Base-by-base conservation (phyloP, 2,329 filamentous ascomycete species). In the Sphaerostilbella broomeana region DNA sequence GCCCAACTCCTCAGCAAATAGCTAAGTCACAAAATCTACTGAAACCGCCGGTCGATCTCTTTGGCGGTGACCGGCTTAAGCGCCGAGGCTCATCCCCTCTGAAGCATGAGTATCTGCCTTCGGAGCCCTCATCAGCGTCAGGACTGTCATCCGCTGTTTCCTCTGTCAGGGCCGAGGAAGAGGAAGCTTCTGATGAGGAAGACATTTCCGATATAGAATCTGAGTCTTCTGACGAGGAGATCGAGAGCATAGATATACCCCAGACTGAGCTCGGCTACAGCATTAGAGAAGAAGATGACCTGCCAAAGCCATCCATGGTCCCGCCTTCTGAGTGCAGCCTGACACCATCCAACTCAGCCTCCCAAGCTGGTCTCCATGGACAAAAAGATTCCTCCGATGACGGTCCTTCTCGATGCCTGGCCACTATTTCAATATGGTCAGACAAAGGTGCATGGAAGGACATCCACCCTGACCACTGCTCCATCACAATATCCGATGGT, bases 31-130 rank as follows among this genome's bases (percentile, higher is more conserved):
- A 31, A 33, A 51, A 42, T 47, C 46, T 47, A 37, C 49, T 43
- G 43, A 49, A 43, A 39, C 49, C 40, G 9, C 49, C 35, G 46
- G 47, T 44, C 70, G 80, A 66, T 51, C 60, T 51, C 57, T 63
- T 57, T 20, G 60, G 51, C 49, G 59, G 58, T 21, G 54, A 52
- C 47, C 70, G 59, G 59, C 48, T 77, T 16, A 76, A 82, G 55
- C 78, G 89, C 30, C 79, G 88, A 13, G 84, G 80, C 2, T 97
- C 92, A 0, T 98, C 92, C 2, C 92, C 92, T 0, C 69, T 98
- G 35, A 98, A 98, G 65, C 90, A 97, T 57, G 90, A 98, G 63
- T 98, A 95, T 53, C 82, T 89, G 47, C 90, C 90, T 11, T 97
- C 92, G 1, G 77, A 81, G 35, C 62, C 70, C 33, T 79, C 75